phyloP scores from a whole-genome alignment of 169 alveolate species.

The Eimeria falciformis region DNA sequence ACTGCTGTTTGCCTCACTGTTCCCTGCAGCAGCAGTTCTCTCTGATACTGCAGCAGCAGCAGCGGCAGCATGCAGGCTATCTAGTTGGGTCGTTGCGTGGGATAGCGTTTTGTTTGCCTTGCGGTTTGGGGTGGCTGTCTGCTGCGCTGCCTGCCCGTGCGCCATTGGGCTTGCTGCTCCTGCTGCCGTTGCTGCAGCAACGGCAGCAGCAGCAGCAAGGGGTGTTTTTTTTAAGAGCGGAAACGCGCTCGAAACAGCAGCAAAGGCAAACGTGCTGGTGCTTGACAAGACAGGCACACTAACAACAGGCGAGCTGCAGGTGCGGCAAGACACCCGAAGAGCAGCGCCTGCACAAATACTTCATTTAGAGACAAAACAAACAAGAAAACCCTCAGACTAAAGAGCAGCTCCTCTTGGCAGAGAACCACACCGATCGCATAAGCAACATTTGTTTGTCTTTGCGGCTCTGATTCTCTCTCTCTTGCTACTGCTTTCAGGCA shows the following conservation, averaged over 20 bases:
- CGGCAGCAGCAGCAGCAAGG: conserved; percentile 77
- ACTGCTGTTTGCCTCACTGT: neutral
- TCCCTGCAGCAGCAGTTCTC: neutral
- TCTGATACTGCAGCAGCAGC: conserved; percentile 30
- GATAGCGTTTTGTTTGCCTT: conserved; percentile 81
- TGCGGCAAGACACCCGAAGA: conserved; percentile 43
- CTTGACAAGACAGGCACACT: conserved; percentile 81
- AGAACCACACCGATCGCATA: neutral
- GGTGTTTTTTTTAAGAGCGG: conserved; percentile 72
- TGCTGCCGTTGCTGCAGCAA: conserved; percentile 78
- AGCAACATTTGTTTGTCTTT: neutral
- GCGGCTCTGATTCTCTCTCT: neutral
- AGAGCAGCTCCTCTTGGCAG: neutral
- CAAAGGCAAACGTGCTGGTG: conserved; percentile 42
- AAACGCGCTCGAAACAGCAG: conserved; percentile 75
- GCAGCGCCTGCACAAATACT: neutral
- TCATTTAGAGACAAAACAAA: neutral
- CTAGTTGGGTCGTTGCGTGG: conserved; percentile 45
- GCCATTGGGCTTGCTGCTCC: conserved; percentile 85
- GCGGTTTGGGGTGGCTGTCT: conserved; percentile 85
- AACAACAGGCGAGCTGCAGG: conserved; percentile 82
- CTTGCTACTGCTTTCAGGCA: neutral
- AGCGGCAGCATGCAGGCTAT: conserved; percentile 52
- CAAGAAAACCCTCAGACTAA: neutral
- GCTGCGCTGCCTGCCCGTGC: conserved; percentile 91